Evolutionary conservation across 2,329 filamentous ascomycete species (phyloP).

Genomic region (Clarireedia sp.): DNA sequence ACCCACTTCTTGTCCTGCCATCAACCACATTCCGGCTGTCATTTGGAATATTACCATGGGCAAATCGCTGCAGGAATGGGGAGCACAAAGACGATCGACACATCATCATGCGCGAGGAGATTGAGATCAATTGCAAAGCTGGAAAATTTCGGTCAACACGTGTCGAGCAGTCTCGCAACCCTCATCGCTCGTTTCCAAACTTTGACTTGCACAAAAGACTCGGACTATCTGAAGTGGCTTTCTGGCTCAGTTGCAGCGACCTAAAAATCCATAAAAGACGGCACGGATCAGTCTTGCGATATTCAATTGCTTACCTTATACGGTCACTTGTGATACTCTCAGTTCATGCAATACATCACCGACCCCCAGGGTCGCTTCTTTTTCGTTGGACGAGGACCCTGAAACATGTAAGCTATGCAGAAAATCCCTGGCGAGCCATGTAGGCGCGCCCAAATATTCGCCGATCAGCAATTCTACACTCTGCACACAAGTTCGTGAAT

Average conservation of each 20-base stretch:
- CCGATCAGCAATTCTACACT: neutral
- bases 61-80: neutral
- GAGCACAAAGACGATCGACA: conserved; percentile 1
- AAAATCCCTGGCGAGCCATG: neutral
- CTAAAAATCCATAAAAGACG: neutral
- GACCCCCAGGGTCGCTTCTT: neutral
- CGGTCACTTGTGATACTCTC: neutral
- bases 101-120: neutral
- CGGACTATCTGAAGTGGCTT: conserved; percentile 1
- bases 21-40: neutral
- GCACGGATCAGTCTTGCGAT: neutral
- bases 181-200: conserved; percentile 7
- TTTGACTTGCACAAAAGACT: neutral
- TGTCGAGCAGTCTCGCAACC: neutral
- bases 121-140: neutral
- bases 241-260: neutral
- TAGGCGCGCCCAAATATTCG: neutral
- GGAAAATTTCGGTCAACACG: conserved; percentile 3
- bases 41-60: neutral
- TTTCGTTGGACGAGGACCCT: neutral
- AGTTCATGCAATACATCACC: neutral
- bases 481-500: neutral
- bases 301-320: neutral
- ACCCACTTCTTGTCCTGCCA: too few relatives aligned
- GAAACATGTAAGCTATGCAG: conserved; percentile 2